Base-by-base conservation (phyloP, 805 yeast genomes). In the Komagataella kurtzmanii region DNA sequence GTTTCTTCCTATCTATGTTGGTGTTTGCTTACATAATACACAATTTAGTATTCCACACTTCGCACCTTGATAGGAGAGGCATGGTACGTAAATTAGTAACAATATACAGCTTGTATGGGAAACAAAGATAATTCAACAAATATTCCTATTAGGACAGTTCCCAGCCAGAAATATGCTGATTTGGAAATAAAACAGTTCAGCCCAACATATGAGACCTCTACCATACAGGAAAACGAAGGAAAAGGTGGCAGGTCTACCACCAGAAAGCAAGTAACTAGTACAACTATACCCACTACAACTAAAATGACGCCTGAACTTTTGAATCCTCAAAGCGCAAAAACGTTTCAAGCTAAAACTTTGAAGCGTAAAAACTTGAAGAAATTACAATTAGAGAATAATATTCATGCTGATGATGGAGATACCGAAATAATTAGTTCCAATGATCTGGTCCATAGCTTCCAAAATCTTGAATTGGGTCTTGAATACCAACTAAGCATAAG, bases 321-420 rank as follows among this genome's bases (percentile, higher is more conserved):
- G 7, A 45, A 24, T 3, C 7, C 21, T 18, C 24, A 21, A 6
- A 14, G 18, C 2, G 8, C 21, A 14, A 45, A 10, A 10, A 18
- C 23, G 14, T 47, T 52, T 40, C 24, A 19, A 19, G 51, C 51
- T 10, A 76, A 70, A 57, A 70, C 83, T 1, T 60, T 81, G 52
- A 77, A 76, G 55, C 69, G 86, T 56, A 68, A 78, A 52, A 83
- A 83, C 58, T 63, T 80, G 56, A 83, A 83, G 62, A 72, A 78
- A 55, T 67, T 81, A 44, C 74, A 79, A 7, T 63, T 82, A 8
- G 54, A 58, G 10, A 12, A 17, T 30, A 48, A 51, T 50, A 3
- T 49, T 49, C n/a, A 44, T 40, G 7, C 44, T 47, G 45, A 24
- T 53, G 18, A 53, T 51, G n/a, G 52, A 45, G 60, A 64, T 1